Evolutionary conservation across 1,284 basidiomycete genomes (phyloP), one percentile per base, ranked within the genome.

Genomic region (Sporisorium sorghi): DNA sequence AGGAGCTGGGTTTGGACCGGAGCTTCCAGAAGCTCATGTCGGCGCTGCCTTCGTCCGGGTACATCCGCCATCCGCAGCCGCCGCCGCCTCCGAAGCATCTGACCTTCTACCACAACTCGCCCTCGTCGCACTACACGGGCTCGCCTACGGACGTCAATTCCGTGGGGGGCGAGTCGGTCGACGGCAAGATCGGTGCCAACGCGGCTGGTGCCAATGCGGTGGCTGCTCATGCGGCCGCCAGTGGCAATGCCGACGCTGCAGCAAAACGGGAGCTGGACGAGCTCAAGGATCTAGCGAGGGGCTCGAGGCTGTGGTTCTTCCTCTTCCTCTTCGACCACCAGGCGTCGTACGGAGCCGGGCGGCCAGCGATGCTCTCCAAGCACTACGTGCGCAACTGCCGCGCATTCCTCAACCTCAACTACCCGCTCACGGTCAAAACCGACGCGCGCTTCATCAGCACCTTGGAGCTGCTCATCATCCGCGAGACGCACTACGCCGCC

Each of bases 271-370:
- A 58, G 37, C 37, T 75, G 19, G 72, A 77, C 17, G 63, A 74
- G 51, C 55, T 69, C 8, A 67, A 67, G 47, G 73, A 71, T 39
- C 24, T 77, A 30, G 63, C 69, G 0, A 37, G 67, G 23, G 67
- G 75, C 8, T 92, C 93, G 1, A 88, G 94, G 51, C 94, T 96
- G 65, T 97, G 94, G 94, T 87, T 96, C 67, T 94, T 93, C 83
- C 88, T 94, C 40, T 96, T 95, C 84, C 93, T 93, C 91, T 93
- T 93, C 79, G 92, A 94, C 86, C 92, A 80, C 23, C 58, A 64
- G 80, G 89, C 96, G 85, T 94, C 93, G 0, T 96, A 95, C 77
- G 93, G 93, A 3, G 95, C 92, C 1, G 94, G 94, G 35, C 89
- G 93, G 30, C 94, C 94, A 4, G 90, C 95, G 59, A 90, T 96